phyloP scores from a whole-genome alignment of 139 green algal genomes.

The Closterium sp. region DNA sequence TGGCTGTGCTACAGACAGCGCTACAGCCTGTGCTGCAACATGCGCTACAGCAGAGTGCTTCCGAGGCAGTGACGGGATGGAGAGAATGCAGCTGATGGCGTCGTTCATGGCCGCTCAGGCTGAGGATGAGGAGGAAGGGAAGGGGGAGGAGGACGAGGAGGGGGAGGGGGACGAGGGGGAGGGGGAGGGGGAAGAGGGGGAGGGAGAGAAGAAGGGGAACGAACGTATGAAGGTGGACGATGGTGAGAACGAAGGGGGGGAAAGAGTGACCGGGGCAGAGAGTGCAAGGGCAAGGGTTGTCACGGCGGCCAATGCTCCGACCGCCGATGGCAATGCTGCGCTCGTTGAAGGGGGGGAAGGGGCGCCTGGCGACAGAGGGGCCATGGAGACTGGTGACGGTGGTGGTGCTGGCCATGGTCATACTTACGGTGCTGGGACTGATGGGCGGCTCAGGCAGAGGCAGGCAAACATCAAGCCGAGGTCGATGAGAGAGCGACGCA shows the following conservation, averaged over 20 bases:
- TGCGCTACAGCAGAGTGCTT: background rate
- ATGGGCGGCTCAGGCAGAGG: background rate
- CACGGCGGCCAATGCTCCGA: background rate
- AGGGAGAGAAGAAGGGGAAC: background rate
- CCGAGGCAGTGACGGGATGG: background rate
- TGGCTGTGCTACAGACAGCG: background rate
- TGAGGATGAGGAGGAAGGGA: background rate
- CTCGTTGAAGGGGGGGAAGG: too few species aligned
- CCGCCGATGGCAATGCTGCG: background rate
- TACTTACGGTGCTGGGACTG: background rate
- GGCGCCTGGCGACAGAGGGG: background rate
- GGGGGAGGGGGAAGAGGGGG: too few species aligned
- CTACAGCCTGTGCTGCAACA: background rate
- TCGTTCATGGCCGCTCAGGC: background rate
- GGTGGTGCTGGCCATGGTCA: background rate
- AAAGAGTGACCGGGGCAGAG: background rate
- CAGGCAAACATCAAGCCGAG: background rate
- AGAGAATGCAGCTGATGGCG: background rate
- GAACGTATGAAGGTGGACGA: background rate
- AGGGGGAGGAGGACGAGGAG: background rate
- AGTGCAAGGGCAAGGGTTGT: background rate
- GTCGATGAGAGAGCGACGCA: background rate
- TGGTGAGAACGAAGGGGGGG: background rate
- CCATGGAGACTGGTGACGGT: background rate
- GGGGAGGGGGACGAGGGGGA: too few species aligned